Evolutionary conservation across 2,329 filamentous ascomycete species (phyloP).

Genomic region (Talaromyces albobiverticillius): DNA sequence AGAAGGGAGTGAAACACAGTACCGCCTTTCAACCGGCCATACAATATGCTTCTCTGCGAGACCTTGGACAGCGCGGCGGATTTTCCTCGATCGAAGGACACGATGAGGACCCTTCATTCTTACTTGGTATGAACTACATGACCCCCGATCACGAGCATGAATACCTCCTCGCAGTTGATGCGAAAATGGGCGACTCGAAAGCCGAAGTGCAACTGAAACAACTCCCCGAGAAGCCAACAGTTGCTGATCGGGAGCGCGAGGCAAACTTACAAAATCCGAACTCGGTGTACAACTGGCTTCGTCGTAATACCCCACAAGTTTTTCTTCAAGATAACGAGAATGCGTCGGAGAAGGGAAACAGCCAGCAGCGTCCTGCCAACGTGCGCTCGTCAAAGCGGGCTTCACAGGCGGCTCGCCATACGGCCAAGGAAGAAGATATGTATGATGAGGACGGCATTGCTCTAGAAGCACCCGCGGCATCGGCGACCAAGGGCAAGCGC

Average conservation of each 20-base stretch:
- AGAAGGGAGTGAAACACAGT: conserved; percentile 37
- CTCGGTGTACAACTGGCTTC: conserved; percentile 93
- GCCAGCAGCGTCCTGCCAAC: conserved; percentile 33
- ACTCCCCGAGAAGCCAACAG: conserved; percentile 34
- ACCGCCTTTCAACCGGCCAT: conserved; percentile 37
- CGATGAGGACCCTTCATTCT: conserved; percentile 15
- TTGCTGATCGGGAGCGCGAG: conserved; percentile 55
- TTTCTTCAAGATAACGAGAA: conserved; percentile 74
- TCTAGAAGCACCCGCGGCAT: conserved; percentile 31
- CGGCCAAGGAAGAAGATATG: conserved; percentile 36
- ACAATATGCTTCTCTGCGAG: conserved; percentile 31
- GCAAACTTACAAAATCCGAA: conserved; percentile 72
- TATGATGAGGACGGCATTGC: conserved; percentile 44
- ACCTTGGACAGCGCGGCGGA: conserved; percentile 25
- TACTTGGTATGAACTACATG: conserved; percentile 42
- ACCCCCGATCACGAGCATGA: conserved; percentile 43
- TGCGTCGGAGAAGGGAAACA: conserved; percentile 39
- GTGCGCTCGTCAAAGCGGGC: conserved; percentile 42
- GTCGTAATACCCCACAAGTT: conserved; percentile 77
- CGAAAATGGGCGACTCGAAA: conserved; percentile 36
- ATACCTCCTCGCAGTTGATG: conserved; percentile 41
- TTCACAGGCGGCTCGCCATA: conserved; percentile 29
- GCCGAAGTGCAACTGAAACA: conserved; percentile 53
- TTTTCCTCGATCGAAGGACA: conserved; percentile 17
- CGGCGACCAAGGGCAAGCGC: conserved; percentile 40